Conservation (phyloP, 2,329 filamentous ascomycete species). For the Penicillium sp. region DNA sequence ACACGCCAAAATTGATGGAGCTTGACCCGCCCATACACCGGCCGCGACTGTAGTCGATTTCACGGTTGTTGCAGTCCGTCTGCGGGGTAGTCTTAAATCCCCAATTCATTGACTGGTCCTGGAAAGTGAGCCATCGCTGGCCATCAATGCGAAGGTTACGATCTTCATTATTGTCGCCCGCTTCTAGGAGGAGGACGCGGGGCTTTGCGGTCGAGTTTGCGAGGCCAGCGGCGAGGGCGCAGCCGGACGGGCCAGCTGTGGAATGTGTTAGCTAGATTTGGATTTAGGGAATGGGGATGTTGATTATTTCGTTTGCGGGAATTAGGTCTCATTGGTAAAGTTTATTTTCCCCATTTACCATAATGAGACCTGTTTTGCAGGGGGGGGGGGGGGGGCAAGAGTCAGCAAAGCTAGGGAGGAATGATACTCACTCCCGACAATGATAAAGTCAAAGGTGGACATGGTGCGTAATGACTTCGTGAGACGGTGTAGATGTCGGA, state of each 20-base stretch:
- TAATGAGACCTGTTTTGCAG: neutral
- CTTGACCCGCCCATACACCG: constrained; percentile 20
- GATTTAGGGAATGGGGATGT: neutral
- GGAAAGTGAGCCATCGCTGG: constrained; percentile 53
- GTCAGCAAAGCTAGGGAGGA: neutral
- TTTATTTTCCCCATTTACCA: neutral
- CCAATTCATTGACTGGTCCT: constrained; percentile 52
- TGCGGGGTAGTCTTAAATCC: constrained; percentile 51
- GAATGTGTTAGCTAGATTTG: neutral
- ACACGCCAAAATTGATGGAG: constrained; percentile 23
- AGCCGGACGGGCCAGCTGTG: constrained; percentile 53
- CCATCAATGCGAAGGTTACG: constrained; percentile 49
- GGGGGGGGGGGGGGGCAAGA: neutral
- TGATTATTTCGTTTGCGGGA: neutral
- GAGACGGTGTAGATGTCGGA: neutral
- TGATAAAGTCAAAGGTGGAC: constrained; percentile 18
- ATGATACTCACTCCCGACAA: constrained; percentile 17
- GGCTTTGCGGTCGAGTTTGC: constrained; percentile 49
- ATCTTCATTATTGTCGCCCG: constrained; percentile 52
- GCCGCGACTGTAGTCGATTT: constrained; percentile 21
- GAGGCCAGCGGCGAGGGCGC: constrained; percentile 53
- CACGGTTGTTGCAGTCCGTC: constrained; percentile 30
- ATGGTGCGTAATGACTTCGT: neutral
- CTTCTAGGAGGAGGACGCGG: constrained; percentile 58
- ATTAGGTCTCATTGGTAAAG: neutral